Conservation (phyloP, 768 basidiomycete genomes). For the Megacollybia marginata region DNA sequence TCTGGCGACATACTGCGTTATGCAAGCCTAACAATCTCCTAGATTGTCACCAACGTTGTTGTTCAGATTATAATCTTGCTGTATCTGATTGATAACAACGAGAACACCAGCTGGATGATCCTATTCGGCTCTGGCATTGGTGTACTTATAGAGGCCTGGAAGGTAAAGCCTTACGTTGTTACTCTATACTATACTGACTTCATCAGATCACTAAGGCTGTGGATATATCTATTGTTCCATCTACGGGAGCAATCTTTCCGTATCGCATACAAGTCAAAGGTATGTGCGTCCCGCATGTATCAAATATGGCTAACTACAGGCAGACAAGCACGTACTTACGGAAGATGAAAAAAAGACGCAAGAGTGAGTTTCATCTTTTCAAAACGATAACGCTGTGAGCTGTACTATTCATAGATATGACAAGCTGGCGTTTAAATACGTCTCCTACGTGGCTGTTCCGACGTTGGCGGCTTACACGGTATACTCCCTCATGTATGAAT, state of each 20-base stretch:
- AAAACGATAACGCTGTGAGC: conserved; percentile 2
- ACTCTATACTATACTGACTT: not conserved
- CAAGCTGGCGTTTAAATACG: conserved; percentile 89
- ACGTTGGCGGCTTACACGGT: conserved; percentile 67
- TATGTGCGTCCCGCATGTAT: conserved; percentile 23
- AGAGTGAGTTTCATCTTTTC: conserved; percentile 49
- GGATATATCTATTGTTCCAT: conserved; percentile 66
- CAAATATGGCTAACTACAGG: not conserved
- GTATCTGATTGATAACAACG: conserved; percentile 92
- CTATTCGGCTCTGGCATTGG: conserved; percentile 81
- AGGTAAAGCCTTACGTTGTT: conserved; percentile 37
- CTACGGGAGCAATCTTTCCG: conserved; percentile 62
- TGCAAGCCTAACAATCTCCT: not conserved
- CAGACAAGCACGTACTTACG: conserved; percentile 92
- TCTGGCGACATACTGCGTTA: too few relatives aligned
- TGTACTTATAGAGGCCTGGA: conserved; percentile 88
- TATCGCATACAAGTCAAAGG: conserved; percentile 81
- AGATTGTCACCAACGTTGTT: conserved; percentile 88
- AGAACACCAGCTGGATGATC: conserved; percentile 98
- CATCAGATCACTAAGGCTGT: conserved; percentile 81
- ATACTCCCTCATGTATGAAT: conserved; percentile 76
- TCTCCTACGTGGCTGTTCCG: conserved; percentile 85
- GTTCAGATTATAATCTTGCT: conserved; percentile 86
- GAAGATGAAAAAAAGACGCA: conserved; percentile 98
- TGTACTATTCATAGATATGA: conserved; percentile 55